These are phyloP conservation scores for Aspergillus sp. DNA, from an alignment of 2,329 filamentous ascomycete genomes.

Conservation along the genomic window DNA sequence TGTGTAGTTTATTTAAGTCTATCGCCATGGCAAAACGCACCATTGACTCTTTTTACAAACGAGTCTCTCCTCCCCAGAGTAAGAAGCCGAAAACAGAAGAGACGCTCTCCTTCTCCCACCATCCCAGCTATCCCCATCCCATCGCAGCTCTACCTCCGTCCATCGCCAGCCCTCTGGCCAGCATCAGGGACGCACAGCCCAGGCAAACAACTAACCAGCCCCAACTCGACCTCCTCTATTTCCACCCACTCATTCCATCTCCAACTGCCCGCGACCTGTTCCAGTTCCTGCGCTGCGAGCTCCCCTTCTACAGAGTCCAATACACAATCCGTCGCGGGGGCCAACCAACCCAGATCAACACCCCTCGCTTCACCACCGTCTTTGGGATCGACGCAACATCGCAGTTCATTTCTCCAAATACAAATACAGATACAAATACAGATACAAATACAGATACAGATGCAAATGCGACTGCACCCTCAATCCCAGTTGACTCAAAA, in stretches of 20 bases:
- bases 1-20: not conserved
- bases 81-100: conserved; percentile 2
- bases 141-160: conserved; percentile 49
- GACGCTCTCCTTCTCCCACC: conserved; percentile 32
- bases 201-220: conserved; percentile 66
- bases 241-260: conserved; percentile 68
- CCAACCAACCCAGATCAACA: conserved; percentile 62
- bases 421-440: too few species aligned
- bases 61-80: not conserved
- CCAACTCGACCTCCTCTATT: conserved; percentile 73
- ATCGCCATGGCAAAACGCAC: conserved; percentile 2
- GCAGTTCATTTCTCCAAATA: conserved; percentile 46
- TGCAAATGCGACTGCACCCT: too few species aligned
- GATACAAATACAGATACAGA: too few species aligned
- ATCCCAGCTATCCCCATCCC: conserved; percentile 55
- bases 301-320: conserved; percentile 74
- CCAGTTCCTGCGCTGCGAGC: conserved; percentile 66
- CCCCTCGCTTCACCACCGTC: conserved; percentile 61
- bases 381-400: conserved; percentile 66
- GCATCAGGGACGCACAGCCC: conserved; percentile 37
- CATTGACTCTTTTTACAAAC: conserved; percentile 3
- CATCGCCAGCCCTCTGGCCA: conserved; percentile 29
- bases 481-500: conserved; percentile 42
- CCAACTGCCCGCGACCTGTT: conserved; percentile 62
- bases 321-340: conserved; percentile 70